Conservation (phyloP, 768 basidiomycete genomes). For the Dendrothele bispora region DNA sequence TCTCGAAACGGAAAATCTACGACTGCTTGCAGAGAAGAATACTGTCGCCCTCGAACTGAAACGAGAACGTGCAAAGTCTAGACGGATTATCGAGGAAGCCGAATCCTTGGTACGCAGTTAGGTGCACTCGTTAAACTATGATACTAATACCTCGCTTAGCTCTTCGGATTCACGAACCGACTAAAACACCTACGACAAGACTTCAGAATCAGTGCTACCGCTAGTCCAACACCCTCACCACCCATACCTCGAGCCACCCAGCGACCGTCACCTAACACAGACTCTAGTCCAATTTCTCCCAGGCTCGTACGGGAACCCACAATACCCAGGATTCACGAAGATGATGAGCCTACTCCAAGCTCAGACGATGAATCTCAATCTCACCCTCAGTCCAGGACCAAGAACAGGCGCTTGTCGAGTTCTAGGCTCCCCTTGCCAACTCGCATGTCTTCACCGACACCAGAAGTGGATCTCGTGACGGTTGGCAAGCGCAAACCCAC, state of each 20-base stretch:
- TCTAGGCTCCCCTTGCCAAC: conserved; percentile 50
- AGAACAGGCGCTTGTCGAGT: conserved; percentile 44
- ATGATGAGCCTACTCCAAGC: conserved; percentile 54
- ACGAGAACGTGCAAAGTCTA: conserved; percentile 76
- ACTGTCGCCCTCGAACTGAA: conserved; percentile 74
- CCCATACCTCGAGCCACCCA: conserved; percentile 48
- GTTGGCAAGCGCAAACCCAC: conserved; percentile 36
- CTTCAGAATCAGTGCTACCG: conserved; percentile 41
- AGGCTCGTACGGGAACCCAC: conserved; percentile 67
- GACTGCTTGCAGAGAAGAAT: conserved; percentile 79
- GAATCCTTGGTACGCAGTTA: conserved; percentile 63
- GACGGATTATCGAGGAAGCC: conserved; percentile 68
- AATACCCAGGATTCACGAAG: conserved; percentile 66
- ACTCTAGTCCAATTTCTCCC: conserved; percentile 40
- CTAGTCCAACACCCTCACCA: conserved; percentile 33
- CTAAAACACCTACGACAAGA: conserved; percentile 65
- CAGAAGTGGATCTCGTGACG: conserved; percentile 25
- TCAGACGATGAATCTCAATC: conserved; percentile 40
- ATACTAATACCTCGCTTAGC: conserved; percentile 31
- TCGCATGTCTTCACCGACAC: conserved; percentile 40
- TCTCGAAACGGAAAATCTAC: conserved; percentile 82
- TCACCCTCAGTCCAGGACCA: conserved; percentile 38
- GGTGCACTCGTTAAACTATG: conserved; percentile 8
- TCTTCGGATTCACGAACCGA: conserved; percentile 62
- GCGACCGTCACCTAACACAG: conserved; percentile 39